A percentile compares a stretch with the other conserved stretches of the same genome.
Conservation (phyloP, 1,139 yeast genomes). For the Lodderomyces pseudojiufengensis region DNA sequence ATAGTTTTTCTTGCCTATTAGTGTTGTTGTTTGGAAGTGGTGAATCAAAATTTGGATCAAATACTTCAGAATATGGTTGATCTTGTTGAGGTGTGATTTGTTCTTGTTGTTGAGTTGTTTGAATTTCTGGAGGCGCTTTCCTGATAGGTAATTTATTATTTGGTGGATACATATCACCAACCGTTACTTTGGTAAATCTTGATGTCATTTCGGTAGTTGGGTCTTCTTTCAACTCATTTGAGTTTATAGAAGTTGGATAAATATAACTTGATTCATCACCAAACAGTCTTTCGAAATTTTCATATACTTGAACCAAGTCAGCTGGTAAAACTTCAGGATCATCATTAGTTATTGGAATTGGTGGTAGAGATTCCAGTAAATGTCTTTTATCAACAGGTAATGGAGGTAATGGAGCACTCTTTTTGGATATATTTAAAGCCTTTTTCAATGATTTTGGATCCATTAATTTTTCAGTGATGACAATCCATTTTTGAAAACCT, state of each 20-base stretch:
- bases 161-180: conserved; percentile 8
- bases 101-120: conserved; percentile 1
- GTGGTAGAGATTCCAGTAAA: background rate
- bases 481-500: conserved; percentile 82
- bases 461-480: conserved; percentile 66
- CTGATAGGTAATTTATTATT: conserved; percentile 4
- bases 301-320: conserved; percentile 4
- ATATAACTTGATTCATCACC: conserved; percentile 14
- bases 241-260: conserved; percentile 10
- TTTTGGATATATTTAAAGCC: conserved; percentile 9
- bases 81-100: conserved; percentile 1
- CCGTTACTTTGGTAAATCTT: conserved; percentile 10
- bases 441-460: conserved; percentile 30
- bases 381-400: background rate
- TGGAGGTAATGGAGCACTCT: conserved; percentile 6
- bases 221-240: conserved; percentile 17
- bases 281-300: conserved; percentile 11
- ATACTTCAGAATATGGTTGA: background rate
- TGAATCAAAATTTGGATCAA: background rate
- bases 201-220: conserved; percentile 11
- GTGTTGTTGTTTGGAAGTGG: background rate
- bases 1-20: conserved; percentile 14
- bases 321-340: background rate
- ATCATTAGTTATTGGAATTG: background rate
- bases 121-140: conserved; percentile 11